Conservation (phyloP, 352 stramenopile genomes). For the Aphanomyces stellatus region DNA sequence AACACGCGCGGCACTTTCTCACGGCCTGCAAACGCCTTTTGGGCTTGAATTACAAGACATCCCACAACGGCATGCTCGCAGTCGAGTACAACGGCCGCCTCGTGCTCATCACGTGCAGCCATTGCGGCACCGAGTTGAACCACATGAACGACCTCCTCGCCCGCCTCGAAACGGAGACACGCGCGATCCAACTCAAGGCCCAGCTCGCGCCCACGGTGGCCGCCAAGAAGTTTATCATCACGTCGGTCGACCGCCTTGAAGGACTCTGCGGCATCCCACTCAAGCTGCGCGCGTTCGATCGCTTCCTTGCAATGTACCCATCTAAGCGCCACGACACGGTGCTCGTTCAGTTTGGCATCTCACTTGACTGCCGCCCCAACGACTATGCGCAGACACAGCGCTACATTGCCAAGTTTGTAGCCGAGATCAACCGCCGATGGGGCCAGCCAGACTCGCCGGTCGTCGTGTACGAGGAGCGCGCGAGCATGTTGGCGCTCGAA, state of each 20-base stretch:
- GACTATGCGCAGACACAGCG: constrained; percentile 91
- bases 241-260: constrained; percentile 92
- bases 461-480: constrained; percentile 65
- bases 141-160: constrained; percentile 39
- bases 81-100: constrained; percentile 96
- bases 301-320: constrained; percentile 88
- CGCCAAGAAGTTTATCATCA: constrained; percentile 56
- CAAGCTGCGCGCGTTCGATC: constrained; percentile 94
- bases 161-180: constrained; percentile 34
- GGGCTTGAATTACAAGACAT: constrained; percentile 89
- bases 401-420: constrained; percentile 86
- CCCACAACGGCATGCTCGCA: constrained; percentile 76
- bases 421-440: constrained; percentile 88
- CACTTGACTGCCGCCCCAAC: constrained; percentile 68
- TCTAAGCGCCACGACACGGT: constrained; percentile 57
- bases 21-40: constrained; percentile 90
- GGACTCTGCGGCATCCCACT: constrained; percentile 93
- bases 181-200: constrained; percentile 22
- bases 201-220: background rate
- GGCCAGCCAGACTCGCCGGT: constrained; percentile 41
- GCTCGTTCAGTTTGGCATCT: constrained; percentile 66
- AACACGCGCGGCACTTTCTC: constrained; percentile 90
- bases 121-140: constrained; percentile 92
- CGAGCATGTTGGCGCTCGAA: constrained; percentile 55
- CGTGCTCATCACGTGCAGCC: constrained; percentile 94